Evolutionary conservation across 2,329 filamentous ascomycete species (phyloP), one percentile per base, ranked within the genome.

Genomic region (Ophiostoma himal-ulmi): DNA sequence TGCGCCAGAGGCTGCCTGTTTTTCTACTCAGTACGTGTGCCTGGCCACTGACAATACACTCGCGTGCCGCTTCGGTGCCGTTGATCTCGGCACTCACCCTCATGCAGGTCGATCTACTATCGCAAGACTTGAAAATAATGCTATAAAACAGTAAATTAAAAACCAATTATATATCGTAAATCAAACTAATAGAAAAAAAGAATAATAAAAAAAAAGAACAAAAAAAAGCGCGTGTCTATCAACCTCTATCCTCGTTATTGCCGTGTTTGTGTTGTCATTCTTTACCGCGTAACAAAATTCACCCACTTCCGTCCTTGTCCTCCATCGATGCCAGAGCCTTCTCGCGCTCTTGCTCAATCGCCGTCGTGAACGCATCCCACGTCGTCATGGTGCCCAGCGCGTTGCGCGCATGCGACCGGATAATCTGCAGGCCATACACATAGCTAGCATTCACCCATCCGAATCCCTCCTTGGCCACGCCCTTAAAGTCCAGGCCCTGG

Each of bases 401-500:
- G 75, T 94, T 91, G 78, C 90, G 89, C 88, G 95, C 94, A 80
- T 97, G 93, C 41, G 92, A 91, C 75, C 91, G 94, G 72, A 97
- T 85, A 75, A 97, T 91, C 74, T 94, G 90, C 72, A 98, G 84
- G 57, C 94, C 95, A 77, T 96, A 96, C 71, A 98, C 91, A 78
- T 96, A 99, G 78, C 94, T 97, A 76, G 95, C 94, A 78, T 99
- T 99, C 77, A 98, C 95, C 95, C 95, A 99, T 69, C 94, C 95
- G 78, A 99, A 99, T 93, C 94, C 94, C 88, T 98, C 94, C 75
- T 92, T 93, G 69, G 94, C 92, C 75, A 97, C 94, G 54, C 94
- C 94, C 82, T 96, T 96, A 82, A 98, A 97, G 78, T 97, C 92
- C 68, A 91, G 83, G 1, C 95, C 95, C 79, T 99, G 95, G 80